Percentiles rank a stretch among this genome's conserved stretches.
These are phyloP conservation scores for Galerina marginata DNA, from an alignment of 768 basidiomycete species.

Conservation along the genomic window DNA sequence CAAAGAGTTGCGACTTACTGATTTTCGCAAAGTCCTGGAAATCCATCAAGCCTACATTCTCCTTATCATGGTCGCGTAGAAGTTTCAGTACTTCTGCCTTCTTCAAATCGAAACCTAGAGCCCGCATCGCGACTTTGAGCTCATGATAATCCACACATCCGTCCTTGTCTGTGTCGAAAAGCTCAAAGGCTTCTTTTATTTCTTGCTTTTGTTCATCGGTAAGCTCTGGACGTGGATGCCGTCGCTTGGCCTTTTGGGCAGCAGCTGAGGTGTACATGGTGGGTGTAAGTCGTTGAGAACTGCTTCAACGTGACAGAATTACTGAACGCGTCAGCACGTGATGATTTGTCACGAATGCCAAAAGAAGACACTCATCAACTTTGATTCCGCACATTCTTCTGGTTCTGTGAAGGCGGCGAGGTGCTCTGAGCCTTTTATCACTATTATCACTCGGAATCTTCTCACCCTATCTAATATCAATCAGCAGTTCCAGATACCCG, in stretches of 20 bases:
- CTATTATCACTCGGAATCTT: slow-evolving; percentile 5
- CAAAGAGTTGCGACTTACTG: slow-evolving; percentile 56
- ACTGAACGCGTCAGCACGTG: slow-evolving; percentile 28
- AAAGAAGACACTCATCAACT: neutral
- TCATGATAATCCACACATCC: slow-evolving; percentile 97
- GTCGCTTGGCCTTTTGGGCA: slow-evolving; percentile 75
- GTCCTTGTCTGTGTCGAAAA: slow-evolving; percentile 99
- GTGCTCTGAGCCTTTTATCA: slow-evolving; percentile 22
- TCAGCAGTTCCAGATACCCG: slow-evolving; percentile 21
- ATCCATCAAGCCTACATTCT: slow-evolving; percentile 83
- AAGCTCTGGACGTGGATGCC: slow-evolving; percentile 81
- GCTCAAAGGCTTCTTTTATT: slow-evolving; percentile 98
- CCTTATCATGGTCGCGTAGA: slow-evolving; percentile 88
- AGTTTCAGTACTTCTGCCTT: slow-evolving; percentile 98
- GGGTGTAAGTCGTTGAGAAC: slow-evolving; percentile 15
- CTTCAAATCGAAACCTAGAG: slow-evolving; percentile 96
- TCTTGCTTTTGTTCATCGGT: slow-evolving; percentile 92
- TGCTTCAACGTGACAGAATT: slow-evolving; percentile 18
- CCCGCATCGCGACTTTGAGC: slow-evolving; percentile 98
- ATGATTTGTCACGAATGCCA: slow-evolving; percentile 20
- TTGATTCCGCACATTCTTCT: neutral
- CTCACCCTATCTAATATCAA: neutral
- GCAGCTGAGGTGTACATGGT: slow-evolving; percentile 68
- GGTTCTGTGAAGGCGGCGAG: neutral
- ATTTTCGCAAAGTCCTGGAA: slow-evolving; percentile 95